Percentiles rank a stretch among this genome's conserved stretches.
Evolutionary conservation across 305 asterid genomes (phyloP).

Genomic region (Galium porrigens): DNA sequence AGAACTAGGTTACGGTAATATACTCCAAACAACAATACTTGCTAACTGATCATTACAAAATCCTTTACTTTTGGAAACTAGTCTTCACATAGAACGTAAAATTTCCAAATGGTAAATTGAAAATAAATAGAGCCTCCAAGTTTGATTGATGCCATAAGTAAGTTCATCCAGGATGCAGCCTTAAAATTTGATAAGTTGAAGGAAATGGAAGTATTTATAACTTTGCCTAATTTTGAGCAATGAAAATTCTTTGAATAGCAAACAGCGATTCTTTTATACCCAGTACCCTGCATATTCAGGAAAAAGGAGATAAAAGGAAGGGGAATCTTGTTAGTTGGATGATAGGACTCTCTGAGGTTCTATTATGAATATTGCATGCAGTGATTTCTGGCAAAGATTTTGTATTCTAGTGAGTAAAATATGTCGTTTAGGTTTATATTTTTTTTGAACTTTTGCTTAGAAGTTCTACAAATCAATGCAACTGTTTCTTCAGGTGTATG

Average conservation of each 20-base stretch:
- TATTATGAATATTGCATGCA: neutral
- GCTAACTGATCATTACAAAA: neutral
- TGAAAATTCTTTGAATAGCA: neutral
- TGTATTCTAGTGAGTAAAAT: neutral
- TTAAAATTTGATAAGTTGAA: neutral
- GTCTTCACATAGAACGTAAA: too few species aligned
- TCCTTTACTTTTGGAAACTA: neutral
- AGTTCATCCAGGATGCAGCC: constrained; percentile 2
- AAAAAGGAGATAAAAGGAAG: constrained; percentile 2
- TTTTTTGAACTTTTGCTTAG: neutral
- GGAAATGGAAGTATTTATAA: neutral
- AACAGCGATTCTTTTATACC: neutral
- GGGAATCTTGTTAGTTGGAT: neutral
- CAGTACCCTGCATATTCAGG: neutral
- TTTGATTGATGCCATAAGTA: neutral
- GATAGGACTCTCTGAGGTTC: neutral
- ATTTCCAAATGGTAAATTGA: neutral
- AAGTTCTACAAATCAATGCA: neutral
- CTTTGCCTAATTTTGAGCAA: neutral
- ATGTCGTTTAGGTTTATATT: neutral
- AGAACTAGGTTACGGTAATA: neutral
- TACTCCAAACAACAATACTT: neutral
- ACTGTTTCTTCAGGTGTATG: constrained; percentile 8
- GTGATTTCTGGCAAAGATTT: neutral
- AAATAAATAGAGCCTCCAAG: neutral